phyloP scores from a whole-genome alignment of 305 asterid species.

The Solanum hybrid region DNA sequence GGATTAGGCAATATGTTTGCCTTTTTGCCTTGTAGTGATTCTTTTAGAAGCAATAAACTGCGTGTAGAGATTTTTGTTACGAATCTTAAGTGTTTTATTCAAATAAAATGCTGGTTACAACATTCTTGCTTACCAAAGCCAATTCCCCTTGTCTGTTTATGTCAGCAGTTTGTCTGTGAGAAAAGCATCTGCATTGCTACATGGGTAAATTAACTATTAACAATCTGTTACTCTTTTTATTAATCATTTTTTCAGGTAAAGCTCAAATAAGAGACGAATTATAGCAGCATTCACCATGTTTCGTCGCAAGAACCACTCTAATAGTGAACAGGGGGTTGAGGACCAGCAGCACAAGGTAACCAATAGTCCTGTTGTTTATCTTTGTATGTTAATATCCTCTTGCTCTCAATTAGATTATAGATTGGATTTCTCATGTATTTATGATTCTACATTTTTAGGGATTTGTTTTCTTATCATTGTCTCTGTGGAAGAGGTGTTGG shows the following conservation, averaged over 20 bases:
- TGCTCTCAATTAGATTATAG: background rate
- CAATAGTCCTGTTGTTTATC: background rate
- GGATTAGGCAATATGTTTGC: background rate
- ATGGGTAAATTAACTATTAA: background rate
- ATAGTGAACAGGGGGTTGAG: constrained; percentile 34
- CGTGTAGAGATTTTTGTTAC: background rate
- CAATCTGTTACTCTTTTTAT: background rate
- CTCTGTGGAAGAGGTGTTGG: background rate
- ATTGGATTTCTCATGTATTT: background rate
- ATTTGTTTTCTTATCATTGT: background rate
- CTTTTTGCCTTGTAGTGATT: background rate
- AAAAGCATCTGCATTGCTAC: background rate
- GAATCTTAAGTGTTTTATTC: background rate
- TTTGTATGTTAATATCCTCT: background rate
- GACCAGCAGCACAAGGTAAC: constrained; percentile 63
- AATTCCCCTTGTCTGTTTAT: background rate
- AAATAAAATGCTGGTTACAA: background rate
- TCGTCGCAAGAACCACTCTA: constrained; percentile 44
- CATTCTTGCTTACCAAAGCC: background rate
- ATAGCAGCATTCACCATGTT: constrained; percentile 37
- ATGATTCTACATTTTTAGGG: background rate
- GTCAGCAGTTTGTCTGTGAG: background rate
- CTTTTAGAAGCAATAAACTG: background rate
- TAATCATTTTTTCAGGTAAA: background rate
- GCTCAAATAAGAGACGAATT: constrained; percentile 7